Evolutionary conservation across 2,329 filamentous ascomycete genomes (phyloP), one percentile per base, ranked within the genome.

Genomic region (Alternaria sp.): DNA sequence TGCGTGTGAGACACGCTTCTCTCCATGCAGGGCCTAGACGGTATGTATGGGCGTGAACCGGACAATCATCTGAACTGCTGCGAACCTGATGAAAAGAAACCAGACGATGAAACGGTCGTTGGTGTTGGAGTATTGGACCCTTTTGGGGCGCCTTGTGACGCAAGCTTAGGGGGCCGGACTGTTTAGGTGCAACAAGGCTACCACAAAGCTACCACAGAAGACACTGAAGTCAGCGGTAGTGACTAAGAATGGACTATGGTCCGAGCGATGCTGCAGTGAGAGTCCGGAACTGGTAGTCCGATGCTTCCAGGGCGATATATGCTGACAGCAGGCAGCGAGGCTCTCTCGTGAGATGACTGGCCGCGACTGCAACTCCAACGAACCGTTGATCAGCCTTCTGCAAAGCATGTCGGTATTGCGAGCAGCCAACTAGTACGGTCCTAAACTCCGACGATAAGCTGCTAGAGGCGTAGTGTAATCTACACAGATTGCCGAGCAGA

Each of bases 401-500:
- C 17, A 32, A 51, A 51, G 26, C 47, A 32, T 19, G 11, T 32
- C 25, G 17, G 43, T 57, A 32, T n/a, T 57, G 54, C 8, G 44
- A 28, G 52, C 44, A 50, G 60, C 26, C 57, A 61, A 64, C 26
- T 59, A 61, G 66, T 62, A 68, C 66, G 64, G 64, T 53, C 65
- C 65, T 69, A 51, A 8, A n/a, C 36, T 62, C 62, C 62, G 62
- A 50, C 55, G 46, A 61, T 63, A 52, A n/a, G 55, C 21, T 32
- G 32, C 46, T 32, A 23, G 44, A 49, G 47, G 19, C n/a, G 21
- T 52, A 57, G 45, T 61, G 45, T 52, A 69, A 65, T 69, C 57
- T 67, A 60, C 9, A 8, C 55, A 69, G 65, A 69, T 69, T 69
- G 59, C 44, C 61, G 64, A 67, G 55, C 49, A 36, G 43, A 61